Conservation (phyloP, 179 eudicot genomes). For the Silene noctiflora region DNA sequence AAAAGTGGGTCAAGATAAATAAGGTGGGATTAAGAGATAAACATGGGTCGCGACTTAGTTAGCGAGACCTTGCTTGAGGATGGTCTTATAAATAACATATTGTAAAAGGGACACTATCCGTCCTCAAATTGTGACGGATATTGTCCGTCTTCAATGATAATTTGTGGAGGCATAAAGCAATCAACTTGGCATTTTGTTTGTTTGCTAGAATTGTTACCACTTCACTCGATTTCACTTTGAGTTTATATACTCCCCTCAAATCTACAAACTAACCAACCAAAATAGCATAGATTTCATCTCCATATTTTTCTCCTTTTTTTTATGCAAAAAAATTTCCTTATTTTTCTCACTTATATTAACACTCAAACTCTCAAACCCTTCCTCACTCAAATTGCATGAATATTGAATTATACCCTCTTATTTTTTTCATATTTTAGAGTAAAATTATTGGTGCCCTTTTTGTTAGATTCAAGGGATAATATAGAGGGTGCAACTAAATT, state of each 20-base stretch:
- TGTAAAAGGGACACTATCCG: no score
- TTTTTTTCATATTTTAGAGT: neutral
- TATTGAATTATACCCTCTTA: neutral
- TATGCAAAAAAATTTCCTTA: neutral
- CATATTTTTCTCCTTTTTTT: neutral
- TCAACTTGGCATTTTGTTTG: neutral
- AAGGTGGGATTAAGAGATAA: no score
- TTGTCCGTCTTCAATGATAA: no score
- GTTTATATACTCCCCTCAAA: neutral
- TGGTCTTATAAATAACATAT: no score
- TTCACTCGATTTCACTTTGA: neutral
- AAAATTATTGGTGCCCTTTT: neutral
- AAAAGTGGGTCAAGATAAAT: no score
- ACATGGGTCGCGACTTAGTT: no score
- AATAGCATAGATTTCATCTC: conserved; percentile 7
- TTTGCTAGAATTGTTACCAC: neutral
- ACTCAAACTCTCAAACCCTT: neutral
- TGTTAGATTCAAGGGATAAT: neutral
- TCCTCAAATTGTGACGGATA: no score
- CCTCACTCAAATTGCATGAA: neutral
- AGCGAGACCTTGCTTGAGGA: no score
- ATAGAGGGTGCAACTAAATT: conserved; percentile 7
- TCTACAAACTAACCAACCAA: neutral
- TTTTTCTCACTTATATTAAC: neutral
- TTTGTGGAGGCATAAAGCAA: neutral